These are phyloP conservation scores for Rhodomyrtus tomentosa DNA, from an alignment of 345 rosid genomes.

Conservation along the genomic window DNA sequence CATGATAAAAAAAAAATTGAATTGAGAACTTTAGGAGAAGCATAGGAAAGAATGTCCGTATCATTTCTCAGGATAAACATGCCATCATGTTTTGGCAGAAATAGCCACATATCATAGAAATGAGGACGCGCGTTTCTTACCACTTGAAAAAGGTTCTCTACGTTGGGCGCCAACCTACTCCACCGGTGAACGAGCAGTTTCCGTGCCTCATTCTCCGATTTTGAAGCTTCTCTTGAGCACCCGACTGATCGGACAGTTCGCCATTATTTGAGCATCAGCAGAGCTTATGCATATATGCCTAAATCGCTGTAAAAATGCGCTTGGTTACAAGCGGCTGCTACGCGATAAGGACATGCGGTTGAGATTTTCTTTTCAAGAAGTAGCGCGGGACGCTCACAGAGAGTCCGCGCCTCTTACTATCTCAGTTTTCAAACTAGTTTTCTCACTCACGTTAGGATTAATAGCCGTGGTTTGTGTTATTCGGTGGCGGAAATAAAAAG, in stretches of 20 bases:
- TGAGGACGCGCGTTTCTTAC: background rate
- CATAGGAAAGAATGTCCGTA: background rate
- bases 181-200: background rate
- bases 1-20: background rate
- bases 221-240: background rate
- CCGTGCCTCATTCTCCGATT: background rate
- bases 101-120: background rate
- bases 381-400: too few species aligned
- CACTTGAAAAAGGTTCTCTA: background rate
- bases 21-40: background rate
- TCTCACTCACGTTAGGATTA: too few species aligned
- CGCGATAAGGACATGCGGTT: too few species aligned
- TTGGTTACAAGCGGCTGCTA: too few species aligned
- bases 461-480: too few species aligned
- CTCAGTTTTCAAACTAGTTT: too few species aligned
- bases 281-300: too few species aligned
- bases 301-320: too few species aligned
- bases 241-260: accelerated
- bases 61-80: background rate
- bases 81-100: background rate
- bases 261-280: too few species aligned
- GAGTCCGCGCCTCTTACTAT: too few species aligned
- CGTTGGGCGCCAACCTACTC: accelerated
- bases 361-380: too few species aligned
- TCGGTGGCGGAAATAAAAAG: too few species aligned